Evolutionary conservation across 139 green algal genomes (phyloP).

Genomic region (Mesotaenium endlicherianum): DNA sequence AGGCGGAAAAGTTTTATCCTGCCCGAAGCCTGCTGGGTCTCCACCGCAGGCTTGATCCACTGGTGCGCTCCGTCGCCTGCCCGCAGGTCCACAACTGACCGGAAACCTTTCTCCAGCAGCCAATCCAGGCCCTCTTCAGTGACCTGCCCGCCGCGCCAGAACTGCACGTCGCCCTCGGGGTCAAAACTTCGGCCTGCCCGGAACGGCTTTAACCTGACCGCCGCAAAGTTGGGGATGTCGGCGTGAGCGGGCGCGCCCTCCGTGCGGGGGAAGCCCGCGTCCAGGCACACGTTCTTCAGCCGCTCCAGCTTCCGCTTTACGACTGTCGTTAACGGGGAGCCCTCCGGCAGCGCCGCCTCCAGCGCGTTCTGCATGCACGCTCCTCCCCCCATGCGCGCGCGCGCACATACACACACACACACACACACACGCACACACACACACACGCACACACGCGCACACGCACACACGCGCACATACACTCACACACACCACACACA

Average conservation of each 20-base stretch:
- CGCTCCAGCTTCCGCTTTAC: slow-evolving; percentile 25
- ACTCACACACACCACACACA: no score
- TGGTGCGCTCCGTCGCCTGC: neutral
- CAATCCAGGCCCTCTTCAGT: slow-evolving; percentile 40
- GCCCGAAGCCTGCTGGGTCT: neutral
- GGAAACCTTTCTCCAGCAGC: slow-evolving; percentile 35
- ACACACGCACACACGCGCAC: no score
- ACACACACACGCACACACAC: no score
- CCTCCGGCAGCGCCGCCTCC: neutral
- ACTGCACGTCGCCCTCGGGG: slow-evolving; percentile 5
- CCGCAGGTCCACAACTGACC: slow-evolving; percentile 36
- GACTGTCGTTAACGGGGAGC: neutral
- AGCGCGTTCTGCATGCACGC: slow-evolving; percentile 4
- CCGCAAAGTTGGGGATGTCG: slow-evolving; percentile 49
- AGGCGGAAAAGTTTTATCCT: neutral
- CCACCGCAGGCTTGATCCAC: slow-evolving; percentile 13
- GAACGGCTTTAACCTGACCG: slow-evolving; percentile 17
- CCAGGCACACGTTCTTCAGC: slow-evolving; percentile 35
- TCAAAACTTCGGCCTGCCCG: neutral
- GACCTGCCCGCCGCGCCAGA: slow-evolving; percentile 41
- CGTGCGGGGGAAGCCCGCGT: slow-evolving; percentile 26
- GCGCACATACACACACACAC: no score
- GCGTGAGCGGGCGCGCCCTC: slow-evolving; percentile 11
- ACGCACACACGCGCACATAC: no score
- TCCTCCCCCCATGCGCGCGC: no score